phyloP scores from a whole-genome alignment of 345 rosid genomes.

The Lepidium africanum region DNA sequence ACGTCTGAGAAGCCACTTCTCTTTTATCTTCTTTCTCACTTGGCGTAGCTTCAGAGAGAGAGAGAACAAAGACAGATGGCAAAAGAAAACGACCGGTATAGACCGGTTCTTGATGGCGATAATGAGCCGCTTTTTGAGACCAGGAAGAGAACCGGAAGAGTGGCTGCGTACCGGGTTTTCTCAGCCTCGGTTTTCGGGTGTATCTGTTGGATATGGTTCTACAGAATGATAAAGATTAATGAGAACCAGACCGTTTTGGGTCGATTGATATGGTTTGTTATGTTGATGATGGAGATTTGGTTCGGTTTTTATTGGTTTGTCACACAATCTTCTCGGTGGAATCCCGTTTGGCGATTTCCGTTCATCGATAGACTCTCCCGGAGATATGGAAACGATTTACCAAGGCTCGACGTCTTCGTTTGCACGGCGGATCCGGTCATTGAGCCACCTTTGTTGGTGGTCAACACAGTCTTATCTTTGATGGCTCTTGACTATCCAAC shows the following conservation, averaged over 20 bases:
- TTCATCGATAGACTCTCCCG: slow-evolving; percentile 35
- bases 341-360: slow-evolving; percentile 18
- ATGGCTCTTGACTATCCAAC: slow-evolving; percentile 54
- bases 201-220: slow-evolving; percentile 34
- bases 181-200: slow-evolving; percentile 28
- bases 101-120: not conserved
- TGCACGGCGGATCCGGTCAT: slow-evolving; percentile 60
- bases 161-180: slow-evolving; percentile 24
- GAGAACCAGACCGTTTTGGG: not conserved
- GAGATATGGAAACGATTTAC: slow-evolving; percentile 36
- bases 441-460: slow-evolving; percentile 74
- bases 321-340: slow-evolving; percentile 46
- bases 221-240: slow-evolving; percentile 17
- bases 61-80: not conserved
- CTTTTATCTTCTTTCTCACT: not conserved
- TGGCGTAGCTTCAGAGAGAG: not conserved
- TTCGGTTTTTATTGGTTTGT: slow-evolving; percentile 48
- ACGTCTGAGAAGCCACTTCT: not conserved
- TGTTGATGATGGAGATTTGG: slow-evolving; percentile 37
- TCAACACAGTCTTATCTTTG: slow-evolving; percentile 58
- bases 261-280: slow-evolving; percentile 36
- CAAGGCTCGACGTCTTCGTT: slow-evolving; percentile 56
- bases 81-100: slow-evolving; percentile 3
- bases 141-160: slow-evolving; percentile 13
- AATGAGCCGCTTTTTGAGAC: slow-evolving; percentile 22